Conservation (phyloP, 2,329 filamentous ascomycete genomes). For the Tolypocladium amazonense region DNA sequence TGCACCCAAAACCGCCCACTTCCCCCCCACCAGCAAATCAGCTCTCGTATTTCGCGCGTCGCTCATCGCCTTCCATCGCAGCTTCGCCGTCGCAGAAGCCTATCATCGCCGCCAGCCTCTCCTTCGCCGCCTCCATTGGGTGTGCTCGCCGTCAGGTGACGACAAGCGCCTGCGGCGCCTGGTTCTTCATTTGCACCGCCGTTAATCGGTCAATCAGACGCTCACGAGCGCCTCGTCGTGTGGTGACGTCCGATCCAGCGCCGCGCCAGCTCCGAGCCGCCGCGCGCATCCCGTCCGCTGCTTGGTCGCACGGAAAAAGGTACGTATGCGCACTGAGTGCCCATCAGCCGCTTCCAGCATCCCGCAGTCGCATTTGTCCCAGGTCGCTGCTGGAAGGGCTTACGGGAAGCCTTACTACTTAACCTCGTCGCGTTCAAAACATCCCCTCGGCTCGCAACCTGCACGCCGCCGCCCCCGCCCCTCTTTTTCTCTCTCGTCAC, state of each 20-base stretch:
- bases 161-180: conserved; percentile 20
- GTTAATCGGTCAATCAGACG: conserved; percentile 13
- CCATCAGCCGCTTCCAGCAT: conserved; percentile 2
- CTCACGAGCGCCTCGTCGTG: conserved; percentile 9
- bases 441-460: conserved; percentile 4
- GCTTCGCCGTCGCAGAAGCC: conserved; percentile 32
- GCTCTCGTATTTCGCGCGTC: conserved; percentile 25
- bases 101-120: conserved; percentile 39
- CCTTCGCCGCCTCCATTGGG: conserved; percentile 36
- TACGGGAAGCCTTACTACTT: background rate
- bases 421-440: background rate
- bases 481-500: conserved; percentile 2
- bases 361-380: background rate
- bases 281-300: background rate
- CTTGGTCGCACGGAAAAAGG: background rate
- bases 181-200: conserved; percentile 13
- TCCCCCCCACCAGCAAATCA: conserved; percentile 36
- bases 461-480: conserved; percentile 2
- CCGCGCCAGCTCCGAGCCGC: conserved; percentile 1
- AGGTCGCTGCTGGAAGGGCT: conserved; percentile 1
- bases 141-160: conserved; percentile 41
- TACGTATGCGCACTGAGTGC: conserved; percentile 1
- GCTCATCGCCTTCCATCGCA: conserved; percentile 21
- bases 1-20: conserved; percentile 8
- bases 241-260: background rate